phyloP scores from a whole-genome alignment of 2,329 filamentous ascomycete genomes.

The Pseudocercospora macadamiae region DNA sequence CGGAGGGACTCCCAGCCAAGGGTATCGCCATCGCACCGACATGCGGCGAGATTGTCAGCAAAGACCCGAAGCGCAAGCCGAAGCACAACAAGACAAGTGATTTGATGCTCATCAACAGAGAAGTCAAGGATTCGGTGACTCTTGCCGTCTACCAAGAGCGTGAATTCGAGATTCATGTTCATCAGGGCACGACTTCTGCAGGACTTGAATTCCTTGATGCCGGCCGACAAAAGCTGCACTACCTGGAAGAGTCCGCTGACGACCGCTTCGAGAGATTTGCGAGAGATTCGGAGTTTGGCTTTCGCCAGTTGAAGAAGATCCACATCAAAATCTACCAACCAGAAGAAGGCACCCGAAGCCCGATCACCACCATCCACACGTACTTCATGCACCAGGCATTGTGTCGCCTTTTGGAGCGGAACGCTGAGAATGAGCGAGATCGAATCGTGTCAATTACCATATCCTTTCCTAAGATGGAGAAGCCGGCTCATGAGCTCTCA shows the following conservation, averaged over 20 bases:
- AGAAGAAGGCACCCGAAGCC: slow-evolving; percentile 20
- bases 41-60: slow-evolving; percentile 11
- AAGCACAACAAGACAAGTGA: slow-evolving; percentile 26
- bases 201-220: slow-evolving; percentile 38
- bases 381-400: slow-evolving; percentile 37
- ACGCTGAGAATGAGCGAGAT: slow-evolving; percentile 18
- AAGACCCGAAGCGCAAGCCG: slow-evolving; percentile 10
- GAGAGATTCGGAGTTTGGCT: slow-evolving; percentile 30
- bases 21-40: slow-evolving; percentile 18
- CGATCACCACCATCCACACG: slow-evolving; percentile 29
- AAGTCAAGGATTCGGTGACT: slow-evolving; percentile 27
- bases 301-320: slow-evolving; percentile 35
- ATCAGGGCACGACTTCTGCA: slow-evolving; percentile 31
- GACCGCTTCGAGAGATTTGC: slow-evolving; percentile 34
- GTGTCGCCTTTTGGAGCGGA: slow-evolving; percentile 29
- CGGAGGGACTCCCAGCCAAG: slow-evolving; percentile 19
- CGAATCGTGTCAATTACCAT: slow-evolving; percentile 30
- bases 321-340: slow-evolving; percentile 32
- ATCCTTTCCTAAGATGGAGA: slow-evolving; percentile 25
- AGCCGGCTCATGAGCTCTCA: background rate
- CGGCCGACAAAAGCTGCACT: slow-evolving; percentile 37
- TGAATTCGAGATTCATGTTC: slow-evolving; percentile 35
- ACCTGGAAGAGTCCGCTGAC: slow-evolving; percentile 27
- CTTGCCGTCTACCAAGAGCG: slow-evolving; percentile 35
- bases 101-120: slow-evolving; percentile 33